A percentile compares a stretch with the other conserved stretches of the same genome.
Evolutionary conservation across 129 eudicot genomes (phyloP).

Genomic region (Centaurea solstitialis): DNA sequence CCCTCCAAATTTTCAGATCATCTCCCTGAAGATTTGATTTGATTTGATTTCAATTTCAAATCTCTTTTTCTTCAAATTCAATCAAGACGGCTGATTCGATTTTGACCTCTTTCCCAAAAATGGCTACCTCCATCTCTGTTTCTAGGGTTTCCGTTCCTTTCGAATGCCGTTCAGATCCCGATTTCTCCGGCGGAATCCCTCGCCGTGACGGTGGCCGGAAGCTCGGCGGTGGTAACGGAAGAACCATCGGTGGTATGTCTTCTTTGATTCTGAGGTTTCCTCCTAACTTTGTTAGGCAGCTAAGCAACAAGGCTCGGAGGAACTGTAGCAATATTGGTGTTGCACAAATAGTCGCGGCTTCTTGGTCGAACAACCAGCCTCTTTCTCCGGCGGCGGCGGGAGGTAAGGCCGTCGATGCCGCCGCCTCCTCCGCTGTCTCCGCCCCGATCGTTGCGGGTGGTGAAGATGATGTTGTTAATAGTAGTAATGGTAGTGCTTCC

Average conservation of each 20-base stretch:
- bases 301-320: conserved; percentile 88
- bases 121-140: conserved; percentile 52
- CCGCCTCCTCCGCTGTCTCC: conserved; percentile 51
- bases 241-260: conserved; percentile 54
- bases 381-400: conserved; percentile 49
- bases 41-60: background rate
- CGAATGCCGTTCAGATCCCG: conserved; percentile 74
- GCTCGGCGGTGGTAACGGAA: conserved; percentile 11
- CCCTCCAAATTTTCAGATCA: conserved; percentile 17
- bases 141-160: conserved; percentile 54
- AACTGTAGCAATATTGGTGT: conserved; percentile 97
- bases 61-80: background rate
- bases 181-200: conserved; percentile 42
- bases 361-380: conserved; percentile 78
- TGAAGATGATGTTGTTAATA: conserved; percentile 38
- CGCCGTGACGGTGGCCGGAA: conserved; percentile 38
- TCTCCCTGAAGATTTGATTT: background rate
- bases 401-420: conserved; percentile 55
- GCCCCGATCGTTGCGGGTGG: conserved; percentile 42
- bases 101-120: conserved; percentile 9
- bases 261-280: conserved; percentile 74
- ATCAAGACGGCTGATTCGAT: conserved; percentile 13
- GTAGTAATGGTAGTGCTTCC: conserved; percentile 24
- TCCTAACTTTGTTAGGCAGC: conserved; percentile 85
- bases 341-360: conserved; percentile 92